Base-by-base conservation (phyloP, 176 grass and related monocot genomes). In the Oropetium thomaeum region DNA sequence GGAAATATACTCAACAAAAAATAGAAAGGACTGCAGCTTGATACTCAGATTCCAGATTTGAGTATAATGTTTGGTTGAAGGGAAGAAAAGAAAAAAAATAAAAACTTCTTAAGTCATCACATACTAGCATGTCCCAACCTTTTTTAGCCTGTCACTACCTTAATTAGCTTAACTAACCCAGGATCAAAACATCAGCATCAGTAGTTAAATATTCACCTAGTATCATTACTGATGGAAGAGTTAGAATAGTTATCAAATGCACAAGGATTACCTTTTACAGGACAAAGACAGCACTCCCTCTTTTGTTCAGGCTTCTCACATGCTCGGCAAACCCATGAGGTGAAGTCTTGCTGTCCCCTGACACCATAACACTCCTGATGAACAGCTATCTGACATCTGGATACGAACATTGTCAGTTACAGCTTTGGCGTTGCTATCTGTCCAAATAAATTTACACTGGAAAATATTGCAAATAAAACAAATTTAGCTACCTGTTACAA, bases 351-450 rank as follows among this genome's bases (percentile, higher is more conserved):
- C 65, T 82, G 88, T 58, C 81, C 76, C 34, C 89, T 92, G 72
- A 94, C 89, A 71, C 95, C 95, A 83, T 98, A 98, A 73, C 95
- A 98, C 85, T 98, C 95, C 81, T 98, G 95, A 75, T 94, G 95
- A 74, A 98, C 95, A 67, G 88, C 95, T 79, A 98, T 98, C 86
- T 98, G 95, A 73, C 95, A 98, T 86, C 91, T 98, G 86, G 86
- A 83, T 25, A 79, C 62, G 65, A 85, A 48, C 76, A 44, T 60
- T 40, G 31, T 59, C 15, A 81, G 49, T 73, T 60, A 38, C 68
- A 69, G 72, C 41, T 74, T 51, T 31, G 40, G 52, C 5, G 83
- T 73, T 62, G 39, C 4, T 62, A n/a, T 4, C 19, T 35, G 67
- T 65, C 58, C 67, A 85, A 76, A 77, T 33, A 45, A 78, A 62